A percentile compares a stretch with the other conserved stretches of the same genome.
Conservation (phyloP, 371 early-diverging fungal species). For the Mortierella sp. region DNA sequence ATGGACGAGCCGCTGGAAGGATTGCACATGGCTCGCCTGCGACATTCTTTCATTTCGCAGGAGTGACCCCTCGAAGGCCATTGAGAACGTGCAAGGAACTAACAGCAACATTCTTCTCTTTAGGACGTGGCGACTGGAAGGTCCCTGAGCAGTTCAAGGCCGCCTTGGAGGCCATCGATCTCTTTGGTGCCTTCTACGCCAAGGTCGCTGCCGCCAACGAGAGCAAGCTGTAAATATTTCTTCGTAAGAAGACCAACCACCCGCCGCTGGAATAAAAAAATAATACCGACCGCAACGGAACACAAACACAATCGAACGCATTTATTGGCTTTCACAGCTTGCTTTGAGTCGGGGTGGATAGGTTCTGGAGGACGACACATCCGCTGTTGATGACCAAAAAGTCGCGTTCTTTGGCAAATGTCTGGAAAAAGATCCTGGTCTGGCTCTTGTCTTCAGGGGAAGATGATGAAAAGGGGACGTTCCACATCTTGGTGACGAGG, state of each 20-base stretch:
- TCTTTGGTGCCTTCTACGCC: conserved; percentile 40
- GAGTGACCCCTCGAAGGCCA: not conserved
- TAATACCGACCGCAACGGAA: not conserved
- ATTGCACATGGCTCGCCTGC: not conserved
- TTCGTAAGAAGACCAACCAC: not conserved
- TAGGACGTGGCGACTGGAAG: conserved; percentile 54
- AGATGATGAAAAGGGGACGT: conserved; percentile 16
- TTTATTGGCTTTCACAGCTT: not conserved
- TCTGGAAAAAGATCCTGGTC: conserved; percentile 63
- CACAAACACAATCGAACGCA: not conserved
- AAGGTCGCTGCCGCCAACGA: conserved; percentile 33
- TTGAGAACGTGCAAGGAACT: not conserved
- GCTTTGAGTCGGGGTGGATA: not conserved
- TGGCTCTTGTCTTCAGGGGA: conserved; percentile 45
- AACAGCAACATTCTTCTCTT: not conserved
- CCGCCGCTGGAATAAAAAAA: not conserved
- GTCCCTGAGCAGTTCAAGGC: conserved; percentile 40
- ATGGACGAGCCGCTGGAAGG: too few species aligned
- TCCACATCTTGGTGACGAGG: conserved; percentile 74
- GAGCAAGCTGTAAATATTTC: conserved; percentile 37
- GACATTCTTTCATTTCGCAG: not conserved
- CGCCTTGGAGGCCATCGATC: conserved; percentile 40
- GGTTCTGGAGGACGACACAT: conserved; percentile 57
- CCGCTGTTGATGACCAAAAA: conserved; percentile 62
- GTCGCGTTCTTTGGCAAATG: conserved; percentile 64